A percentile compares a stretch with the other conserved stretches of the same genome.
Evolutionary conservation across 345 rosid species (phyloP).

Genomic region (Clausena lansium): DNA sequence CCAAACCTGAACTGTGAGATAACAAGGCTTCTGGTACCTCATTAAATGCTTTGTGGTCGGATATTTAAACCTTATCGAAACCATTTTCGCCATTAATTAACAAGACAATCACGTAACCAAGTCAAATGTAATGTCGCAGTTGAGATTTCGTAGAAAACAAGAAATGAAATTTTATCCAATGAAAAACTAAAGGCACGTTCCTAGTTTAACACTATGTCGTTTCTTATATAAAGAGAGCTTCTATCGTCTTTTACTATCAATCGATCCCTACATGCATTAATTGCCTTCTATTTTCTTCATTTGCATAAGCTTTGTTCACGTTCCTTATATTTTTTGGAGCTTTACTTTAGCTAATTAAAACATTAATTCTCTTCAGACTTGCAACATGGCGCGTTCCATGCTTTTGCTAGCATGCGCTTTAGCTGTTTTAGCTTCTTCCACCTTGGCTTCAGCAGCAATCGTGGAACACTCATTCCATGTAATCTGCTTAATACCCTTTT

Average conservation of each 20-base stretch:
- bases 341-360: too few species aligned
- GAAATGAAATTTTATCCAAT: neutral
- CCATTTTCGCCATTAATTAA: neutral
- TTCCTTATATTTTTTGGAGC: neutral
- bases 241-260: neutral
- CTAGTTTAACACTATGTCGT: neutral
- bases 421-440: slow-evolving; percentile 35
- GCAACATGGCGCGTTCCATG: slow-evolving; percentile 26
- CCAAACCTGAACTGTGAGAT: slow-evolving; percentile 28
- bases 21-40: slow-evolving; percentile 21
- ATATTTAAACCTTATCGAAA: neutral
- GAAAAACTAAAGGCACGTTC: neutral
- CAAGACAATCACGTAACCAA: slow-evolving; percentile 21
- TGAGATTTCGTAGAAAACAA: neutral
- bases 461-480: slow-evolving; percentile 81
- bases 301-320: neutral
- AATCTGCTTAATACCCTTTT: slow-evolving; percentile 18
- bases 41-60: neutral
- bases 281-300: neutral
- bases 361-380: neutral
- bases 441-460: slow-evolving; percentile 57
- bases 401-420: slow-evolving; percentile 27
- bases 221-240: slow-evolving; percentile 2
- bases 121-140: neutral
- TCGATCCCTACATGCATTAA: neutral